Conservation (phyloP, 2,329 filamentous ascomycete species). For the Diaporthe citriasiana region DNA sequence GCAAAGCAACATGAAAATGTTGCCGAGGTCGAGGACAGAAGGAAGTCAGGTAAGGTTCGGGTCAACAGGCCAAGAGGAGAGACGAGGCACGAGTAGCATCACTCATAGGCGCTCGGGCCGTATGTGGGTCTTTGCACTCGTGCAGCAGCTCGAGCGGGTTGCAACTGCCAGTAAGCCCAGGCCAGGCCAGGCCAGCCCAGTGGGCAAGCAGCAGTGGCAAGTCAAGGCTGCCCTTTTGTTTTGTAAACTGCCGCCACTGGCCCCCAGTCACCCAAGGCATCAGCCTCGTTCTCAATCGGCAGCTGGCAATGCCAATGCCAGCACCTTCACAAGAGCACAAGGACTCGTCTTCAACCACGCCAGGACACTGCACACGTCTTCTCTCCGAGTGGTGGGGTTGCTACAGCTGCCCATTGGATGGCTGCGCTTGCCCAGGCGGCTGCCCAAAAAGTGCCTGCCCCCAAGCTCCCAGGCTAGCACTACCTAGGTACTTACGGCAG, state of each 20-base stretch:
- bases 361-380: neutral
- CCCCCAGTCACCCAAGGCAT: constrained; percentile 11
- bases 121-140: neutral
- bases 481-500: neutral
- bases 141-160: neutral
- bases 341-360: constrained; percentile 2
- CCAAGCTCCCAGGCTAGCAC: neutral
- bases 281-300: constrained; percentile 14
- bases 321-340: neutral
- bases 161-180: neutral
- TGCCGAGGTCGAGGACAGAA: neutral
- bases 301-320: constrained; percentile 1
- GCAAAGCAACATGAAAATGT: neutral
- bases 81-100: neutral
- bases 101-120: constrained; percentile 6
- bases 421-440: constrained; percentile 10
- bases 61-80: neutral
- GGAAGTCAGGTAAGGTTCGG: neutral
- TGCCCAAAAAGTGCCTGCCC: constrained; percentile 20
- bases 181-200: neutral
- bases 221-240: constrained; percentile 15
- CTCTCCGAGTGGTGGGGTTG: constrained; percentile 4
- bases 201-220: neutral
- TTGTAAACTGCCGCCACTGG: neutral
- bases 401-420: constrained; percentile 17